Evolutionary conservation across 2,329 filamentous ascomycete species (phyloP).

Genomic region (Aspergillus bombycis): DNA sequence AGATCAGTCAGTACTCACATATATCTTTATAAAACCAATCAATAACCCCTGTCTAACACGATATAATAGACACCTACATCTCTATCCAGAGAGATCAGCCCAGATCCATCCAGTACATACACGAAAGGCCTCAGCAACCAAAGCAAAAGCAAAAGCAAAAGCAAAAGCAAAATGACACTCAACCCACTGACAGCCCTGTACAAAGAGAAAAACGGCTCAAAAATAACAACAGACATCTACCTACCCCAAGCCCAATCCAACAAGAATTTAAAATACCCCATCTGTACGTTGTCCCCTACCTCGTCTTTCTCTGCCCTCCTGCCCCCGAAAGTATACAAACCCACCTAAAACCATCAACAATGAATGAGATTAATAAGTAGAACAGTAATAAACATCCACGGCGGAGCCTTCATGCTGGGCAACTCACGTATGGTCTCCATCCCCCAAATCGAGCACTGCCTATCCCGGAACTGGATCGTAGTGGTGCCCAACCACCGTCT

Average conservation of each 20-base stretch:
- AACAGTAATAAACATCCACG: conserved; percentile 47
- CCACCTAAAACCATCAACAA: no score
- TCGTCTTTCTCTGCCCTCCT: no score
- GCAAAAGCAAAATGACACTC: conserved; percentile 13
- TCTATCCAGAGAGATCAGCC: neutral
- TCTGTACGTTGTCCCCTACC: conserved; percentile 22
- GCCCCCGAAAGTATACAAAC: neutral
- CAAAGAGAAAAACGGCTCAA: conserved; percentile 26
- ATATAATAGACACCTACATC: neutral
- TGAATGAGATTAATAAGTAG: neutral
- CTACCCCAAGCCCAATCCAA: conserved; percentile 21
- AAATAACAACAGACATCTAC: conserved; percentile 33
- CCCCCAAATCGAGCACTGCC: conserved; percentile 44
- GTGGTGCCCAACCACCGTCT: conserved; percentile 38
- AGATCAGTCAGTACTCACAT: neutral
- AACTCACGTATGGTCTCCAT: conserved; percentile 44
- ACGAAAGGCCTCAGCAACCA: neutral
- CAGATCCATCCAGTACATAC: neutral
- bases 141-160: neutral
- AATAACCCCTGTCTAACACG: neutral
- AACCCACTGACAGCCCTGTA: conserved; percentile 25
- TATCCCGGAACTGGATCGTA: conserved; percentile 44
- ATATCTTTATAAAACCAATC: neutral
- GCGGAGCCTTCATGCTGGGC: conserved; percentile 50
- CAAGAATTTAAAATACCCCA: conserved; percentile 21